A percentile compares a stretch with the other conserved stretches of the same genome.
phyloP scores from a whole-genome alignment of 73 alveolate species.

The Paraurostyla sp. region DNA sequence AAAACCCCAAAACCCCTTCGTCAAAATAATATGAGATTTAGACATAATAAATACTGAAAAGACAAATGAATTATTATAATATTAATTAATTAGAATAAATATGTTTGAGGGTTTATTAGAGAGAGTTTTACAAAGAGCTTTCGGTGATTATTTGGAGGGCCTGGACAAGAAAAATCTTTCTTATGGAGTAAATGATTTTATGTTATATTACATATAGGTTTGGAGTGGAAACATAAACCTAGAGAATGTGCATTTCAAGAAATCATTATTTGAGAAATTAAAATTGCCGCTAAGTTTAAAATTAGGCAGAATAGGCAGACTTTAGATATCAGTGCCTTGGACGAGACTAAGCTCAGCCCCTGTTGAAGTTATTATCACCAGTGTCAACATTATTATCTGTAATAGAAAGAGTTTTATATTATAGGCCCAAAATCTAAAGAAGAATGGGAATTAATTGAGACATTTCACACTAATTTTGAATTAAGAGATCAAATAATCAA shows the following conservation, averaged over 20 bases:
- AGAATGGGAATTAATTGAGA: slow-evolving; percentile 70
- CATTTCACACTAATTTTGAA: slow-evolving; percentile 55
- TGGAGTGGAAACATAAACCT: slow-evolving; percentile 76
- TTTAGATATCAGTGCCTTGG: slow-evolving; percentile 69
- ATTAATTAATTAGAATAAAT: neutral
- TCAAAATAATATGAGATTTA: too few relatives aligned
- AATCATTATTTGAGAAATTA: slow-evolving; percentile 34
- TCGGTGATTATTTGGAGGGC: slow-evolving; percentile 73
- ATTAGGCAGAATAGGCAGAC: slow-evolving; percentile 68
- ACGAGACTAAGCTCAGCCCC: slow-evolving; percentile 60
- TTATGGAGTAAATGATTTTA: slow-evolving; percentile 52
- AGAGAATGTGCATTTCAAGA: slow-evolving; percentile 63
- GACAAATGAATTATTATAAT: too few relatives aligned
- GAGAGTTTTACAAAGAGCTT: slow-evolving; percentile 57
- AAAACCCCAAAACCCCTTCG: too few relatives aligned
- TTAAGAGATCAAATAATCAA: neutral
- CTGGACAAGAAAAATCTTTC: slow-evolving; percentile 65
- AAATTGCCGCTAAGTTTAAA: slow-evolving; percentile 62
- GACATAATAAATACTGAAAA: too few relatives aligned
- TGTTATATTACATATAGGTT: slow-evolving; percentile 37
- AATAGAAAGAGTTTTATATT: neutral
- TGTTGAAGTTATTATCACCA: slow-evolving; percentile 53
- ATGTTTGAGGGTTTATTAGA: slow-evolving; percentile 75
- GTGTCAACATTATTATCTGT: slow-evolving; percentile 61
- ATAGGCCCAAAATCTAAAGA: slow-evolving; percentile 56